Evolutionary conservation across 805 yeast genomes (phyloP), one percentile per base, ranked within the genome.

Genomic region (Yarrowia keelungensis): DNA sequence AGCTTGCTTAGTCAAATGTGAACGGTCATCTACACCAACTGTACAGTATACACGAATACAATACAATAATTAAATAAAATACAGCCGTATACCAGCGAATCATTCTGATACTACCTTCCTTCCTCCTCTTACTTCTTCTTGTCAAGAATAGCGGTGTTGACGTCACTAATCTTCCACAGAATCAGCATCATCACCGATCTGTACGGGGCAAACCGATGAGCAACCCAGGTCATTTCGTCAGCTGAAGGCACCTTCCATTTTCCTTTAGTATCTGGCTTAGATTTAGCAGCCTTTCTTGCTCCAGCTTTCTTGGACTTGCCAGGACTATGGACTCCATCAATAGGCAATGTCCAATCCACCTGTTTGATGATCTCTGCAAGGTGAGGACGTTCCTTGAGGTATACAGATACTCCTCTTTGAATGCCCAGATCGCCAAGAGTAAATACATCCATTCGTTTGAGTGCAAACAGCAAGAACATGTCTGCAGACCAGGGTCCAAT

Each of bases 381-480:
- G 61, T 72, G 69, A 8, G 76, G 76, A 11, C 77, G 73, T 9
- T 70, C 72, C 79, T 54, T 82, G 81, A 90, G 75, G 76, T 91
- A 93, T 38, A 82, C 76, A 0, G 91, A 84, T 69, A 88, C 85
- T 0, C 98, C 98, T 71, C 97, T 80, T 41, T 93, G 92, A 1
- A 93, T 85, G 0, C 97, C 98, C 58, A 93, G 78, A 78, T 93
- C 98, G 19, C 87, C 91, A 5, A 85, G 79, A 5, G 95, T 89
- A 76, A 91, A 91, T 0, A 91, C 85, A 75, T 93, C 88, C 75
- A 85, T 75, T 69, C 90, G 82, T 35, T 83, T 83, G 54, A 92
- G 78, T 0, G 90, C 89, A 75, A 91, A 91, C 26, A 89, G 74
- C 16, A 90, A 78, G 77, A 92, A 93, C 97, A 93, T 93, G 68